phyloP scores from a whole-genome alignment of 2,329 filamentous ascomycete species.

The Cordyceps fumosorosea region DNA sequence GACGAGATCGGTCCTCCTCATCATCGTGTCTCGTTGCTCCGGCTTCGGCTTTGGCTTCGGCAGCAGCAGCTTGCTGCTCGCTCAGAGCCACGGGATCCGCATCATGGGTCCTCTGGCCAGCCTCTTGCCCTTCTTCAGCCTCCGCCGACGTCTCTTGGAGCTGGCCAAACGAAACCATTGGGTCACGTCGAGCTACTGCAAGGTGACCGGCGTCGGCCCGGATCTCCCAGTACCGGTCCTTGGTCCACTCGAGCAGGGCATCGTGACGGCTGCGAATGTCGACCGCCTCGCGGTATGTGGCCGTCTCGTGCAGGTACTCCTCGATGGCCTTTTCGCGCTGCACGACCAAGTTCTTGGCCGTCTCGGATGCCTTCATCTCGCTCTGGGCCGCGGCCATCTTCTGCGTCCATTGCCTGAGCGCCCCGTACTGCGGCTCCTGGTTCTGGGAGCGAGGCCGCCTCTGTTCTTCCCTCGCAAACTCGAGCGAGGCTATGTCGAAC shows the following conservation, averaged over 20 bases:
- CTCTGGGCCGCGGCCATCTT: not conserved
- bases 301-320: not conserved
- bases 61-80: not conserved
- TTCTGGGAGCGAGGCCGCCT: not conserved
- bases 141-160: not conserved
- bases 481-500: not conserved
- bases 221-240: not conserved
- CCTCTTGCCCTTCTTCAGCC: not conserved
- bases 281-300: not conserved
- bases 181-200: not conserved
- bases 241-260: not conserved
- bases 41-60: not conserved
- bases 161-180: not conserved
- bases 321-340: not conserved
- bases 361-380: not conserved
- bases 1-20: not conserved
- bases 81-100: not conserved
- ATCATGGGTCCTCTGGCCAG: not conserved
- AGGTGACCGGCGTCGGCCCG: not conserved
- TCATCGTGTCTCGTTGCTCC: not conserved
- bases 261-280: not conserved
- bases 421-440: not conserved
- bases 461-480: not conserved
- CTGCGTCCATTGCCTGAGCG: not conserved
- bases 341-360: not conserved